Evolutionary conservation across 768 basidiomycete species (phyloP).

Genomic region (Megacollybia marginata): DNA sequence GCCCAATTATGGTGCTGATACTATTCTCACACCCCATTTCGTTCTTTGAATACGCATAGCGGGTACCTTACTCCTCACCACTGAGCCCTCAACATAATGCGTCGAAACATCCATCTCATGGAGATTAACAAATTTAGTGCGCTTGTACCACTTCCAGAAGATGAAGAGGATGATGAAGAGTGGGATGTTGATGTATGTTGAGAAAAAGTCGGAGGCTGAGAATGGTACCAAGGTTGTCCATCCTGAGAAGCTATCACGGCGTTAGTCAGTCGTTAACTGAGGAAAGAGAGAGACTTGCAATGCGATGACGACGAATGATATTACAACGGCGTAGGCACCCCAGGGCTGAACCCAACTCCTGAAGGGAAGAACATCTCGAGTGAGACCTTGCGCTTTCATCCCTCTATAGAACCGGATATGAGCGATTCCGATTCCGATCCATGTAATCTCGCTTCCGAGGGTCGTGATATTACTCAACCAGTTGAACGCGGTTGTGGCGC

Average conservation of each 20-base stretch:
- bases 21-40: too few relatives aligned
- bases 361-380: constrained; percentile 14
- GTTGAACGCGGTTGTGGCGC: constrained; percentile 32
- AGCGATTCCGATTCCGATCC: constrained; percentile 34
- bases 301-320: constrained; percentile 10
- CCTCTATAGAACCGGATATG: constrained; percentile 37
- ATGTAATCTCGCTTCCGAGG: constrained; percentile 27
- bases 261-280: too few relatives aligned
- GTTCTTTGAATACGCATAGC: too few relatives aligned
- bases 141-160: constrained; percentile 13
- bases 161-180: neutral
- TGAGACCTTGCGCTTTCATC: constrained; percentile 22
- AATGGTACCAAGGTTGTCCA: neutral
- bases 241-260: neutral
- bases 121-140: constrained; percentile 8
- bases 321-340: constrained; percentile 11
- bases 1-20: too few relatives aligned
- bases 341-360: constrained; percentile 11
- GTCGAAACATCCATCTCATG: constrained; percentile 13
- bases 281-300: neutral
- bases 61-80: constrained; percentile 24
- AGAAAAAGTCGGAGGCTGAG: neutral
- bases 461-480: constrained; percentile 33
- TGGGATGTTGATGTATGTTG: neutral
- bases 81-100: constrained; percentile 13